These are phyloP conservation scores for Saitozyma podzolica DNA, from an alignment of 768 basidiomycete genomes.

Conservation along the genomic window DNA sequence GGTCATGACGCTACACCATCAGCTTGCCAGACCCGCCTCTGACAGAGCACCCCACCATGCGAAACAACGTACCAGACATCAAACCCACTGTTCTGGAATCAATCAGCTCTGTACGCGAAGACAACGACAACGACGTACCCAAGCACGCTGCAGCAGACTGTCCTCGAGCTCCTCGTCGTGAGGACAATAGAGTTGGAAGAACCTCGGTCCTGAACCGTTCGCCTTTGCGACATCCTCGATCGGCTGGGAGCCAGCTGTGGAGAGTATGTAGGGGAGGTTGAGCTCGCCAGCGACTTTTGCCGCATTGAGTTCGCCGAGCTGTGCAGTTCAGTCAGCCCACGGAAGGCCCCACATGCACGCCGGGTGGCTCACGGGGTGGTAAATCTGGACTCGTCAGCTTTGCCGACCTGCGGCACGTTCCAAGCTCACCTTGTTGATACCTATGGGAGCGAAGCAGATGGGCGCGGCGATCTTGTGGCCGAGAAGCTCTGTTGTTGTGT, in stretches of 20 bases:
- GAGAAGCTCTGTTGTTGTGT: constrained; percentile 58
- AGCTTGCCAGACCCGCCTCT: background rate
- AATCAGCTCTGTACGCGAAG: constrained; percentile 15
- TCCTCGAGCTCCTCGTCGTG: constrained; percentile 60
- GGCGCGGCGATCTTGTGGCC: constrained; percentile 60
- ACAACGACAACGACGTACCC: constrained; percentile 17
- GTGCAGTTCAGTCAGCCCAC: background rate
- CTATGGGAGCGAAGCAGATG: constrained; percentile 64
- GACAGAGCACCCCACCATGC: constrained; percentile 53
- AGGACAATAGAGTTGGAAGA: constrained; percentile 63
- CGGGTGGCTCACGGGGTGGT: constrained; percentile 4
- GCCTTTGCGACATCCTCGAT: constrained; percentile 77
- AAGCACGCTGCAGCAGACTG: constrained; percentile 56
- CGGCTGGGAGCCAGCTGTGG: constrained; percentile 69
- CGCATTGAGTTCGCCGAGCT: constrained; percentile 68
- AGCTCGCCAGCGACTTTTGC: constrained; percentile 67
- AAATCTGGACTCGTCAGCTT: background rate
- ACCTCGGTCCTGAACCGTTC: constrained; percentile 60
- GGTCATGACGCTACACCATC: constrained; percentile 2
- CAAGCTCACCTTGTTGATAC: constrained; percentile 60
- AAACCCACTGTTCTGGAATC: constrained; percentile 21
- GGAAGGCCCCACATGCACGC: too few relatives aligned
- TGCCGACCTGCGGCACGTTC: background rate
- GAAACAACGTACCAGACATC: constrained; percentile 56
- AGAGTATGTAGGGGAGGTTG: constrained; percentile 70